Base-by-base conservation (phyloP, 306 rosid species). In the Cicer cuneatum region DNA sequence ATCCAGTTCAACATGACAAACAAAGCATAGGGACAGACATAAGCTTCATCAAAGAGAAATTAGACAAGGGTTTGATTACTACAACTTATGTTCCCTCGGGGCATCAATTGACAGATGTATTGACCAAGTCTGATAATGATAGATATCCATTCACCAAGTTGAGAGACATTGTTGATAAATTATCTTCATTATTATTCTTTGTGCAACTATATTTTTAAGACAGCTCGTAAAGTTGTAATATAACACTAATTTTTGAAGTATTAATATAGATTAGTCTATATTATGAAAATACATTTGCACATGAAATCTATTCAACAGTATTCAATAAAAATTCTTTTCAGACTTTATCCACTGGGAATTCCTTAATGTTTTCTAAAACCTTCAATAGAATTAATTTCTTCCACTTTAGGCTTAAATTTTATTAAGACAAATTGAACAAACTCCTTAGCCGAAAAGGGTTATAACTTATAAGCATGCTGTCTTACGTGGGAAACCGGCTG, bases 401-500 rank as follows among this genome's bases (percentile, higher is more conserved):
- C 64, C 33, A 52, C 68, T 15, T 67, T 15, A 54, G 46, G 46
- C 16, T 53, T 47, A 64, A 69, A 45, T 35, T 67, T 72, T 9
- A 47, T 21, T 1, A 74, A 56, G 74, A 51, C 49, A 71, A 59
- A 54, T 53, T 46, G 74, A 79, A 72, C 53, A 70, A 77, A 69
- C 1, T 47, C 62, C 62, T 41, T 10, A 64, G 57, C 69, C 11
- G 42, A 75, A 68, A 80, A 69, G 69, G 58, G 39, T 52, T 59
- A 66, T 38, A 66, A 60, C 29, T 52, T 59, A 66, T 38, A 66
- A 60, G 47, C 66, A 71, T 47, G 47, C 35, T 83, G 66, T 76
- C 93, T 86, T 90, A 93, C 97, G 64, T 87, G 93, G 73, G 98
- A 78, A 82, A 86, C 83, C 56, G 95, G 96, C 72, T 90, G 97